Conservation (phyloP, 2,329 filamentous ascomycete genomes). For the Apiospora marii region DNA sequence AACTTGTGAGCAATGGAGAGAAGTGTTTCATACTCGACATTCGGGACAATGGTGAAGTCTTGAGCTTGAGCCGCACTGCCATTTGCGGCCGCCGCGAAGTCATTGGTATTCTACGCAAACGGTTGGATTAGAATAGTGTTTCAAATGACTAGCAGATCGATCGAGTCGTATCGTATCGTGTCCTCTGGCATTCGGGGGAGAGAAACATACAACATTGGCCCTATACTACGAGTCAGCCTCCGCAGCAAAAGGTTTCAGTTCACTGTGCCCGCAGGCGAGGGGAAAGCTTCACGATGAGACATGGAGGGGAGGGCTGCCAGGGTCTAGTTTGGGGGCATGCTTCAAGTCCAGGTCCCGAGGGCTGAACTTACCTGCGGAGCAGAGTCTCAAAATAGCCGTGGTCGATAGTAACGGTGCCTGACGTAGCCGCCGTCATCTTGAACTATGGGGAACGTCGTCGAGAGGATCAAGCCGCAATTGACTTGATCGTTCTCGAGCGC, state of each 20-base stretch:
- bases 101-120: conserved; percentile 31
- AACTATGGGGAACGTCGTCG: neutral
- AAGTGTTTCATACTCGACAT: conserved; percentile 67
- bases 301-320: conserved; percentile 21
- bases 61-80: conserved; percentile 41
- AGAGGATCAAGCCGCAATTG: conserved; percentile 14
- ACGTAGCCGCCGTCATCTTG: conserved; percentile 36
- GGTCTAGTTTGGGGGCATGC: neutral
- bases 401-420: conserved; percentile 61
- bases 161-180: neutral
- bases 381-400: conserved; percentile 68
- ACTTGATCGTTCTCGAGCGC: neutral
- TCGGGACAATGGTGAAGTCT: conserved; percentile 62
- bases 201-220: conserved; percentile 40
- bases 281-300: conserved; percentile 17
- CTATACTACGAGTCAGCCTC: conserved; percentile 35
- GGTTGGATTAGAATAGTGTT: conserved; percentile 1
- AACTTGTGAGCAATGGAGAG: conserved; percentile 61
- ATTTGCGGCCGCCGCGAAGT: conserved; percentile 30
- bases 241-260: conserved; percentile 12
- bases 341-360: neutral
- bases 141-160: conserved; percentile 29
- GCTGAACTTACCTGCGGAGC: conserved; percentile 62
- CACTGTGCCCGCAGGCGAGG: neutral
- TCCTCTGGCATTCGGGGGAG: neutral